Percentiles rank a stretch among this genome's conserved stretches.
These are phyloP conservation scores for Backusella mclennaniae DNA, from an alignment of 192 early-diverging fungal species.

Conservation along the genomic window DNA sequence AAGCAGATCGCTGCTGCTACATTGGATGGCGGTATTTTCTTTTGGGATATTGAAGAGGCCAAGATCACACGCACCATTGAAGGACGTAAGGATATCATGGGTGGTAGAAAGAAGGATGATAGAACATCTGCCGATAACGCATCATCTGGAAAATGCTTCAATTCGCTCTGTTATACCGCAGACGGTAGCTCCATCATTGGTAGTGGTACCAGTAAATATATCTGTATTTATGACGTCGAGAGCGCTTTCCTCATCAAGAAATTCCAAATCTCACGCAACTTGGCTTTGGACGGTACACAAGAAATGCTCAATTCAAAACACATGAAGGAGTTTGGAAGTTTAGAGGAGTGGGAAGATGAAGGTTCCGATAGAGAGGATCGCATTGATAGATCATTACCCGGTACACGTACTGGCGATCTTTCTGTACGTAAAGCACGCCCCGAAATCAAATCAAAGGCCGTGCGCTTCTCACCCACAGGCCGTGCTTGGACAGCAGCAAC, in stretches of 20 bases:
- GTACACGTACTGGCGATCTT: conserved; percentile 83
- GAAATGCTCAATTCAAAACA: conserved; percentile 86
- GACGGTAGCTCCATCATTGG: conserved; percentile 92
- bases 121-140: conserved; percentile 79
- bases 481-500: conserved; percentile 94
- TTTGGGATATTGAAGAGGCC: conserved; percentile 88
- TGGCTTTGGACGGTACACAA: conserved; percentile 90
- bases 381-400: conserved; percentile 79
- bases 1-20: conserved; percentile 84
- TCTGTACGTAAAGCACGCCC: conserved; percentile 75
- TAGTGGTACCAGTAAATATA: conserved; percentile 93
- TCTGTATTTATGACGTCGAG: conserved; percentile 91
- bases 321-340: conserved; percentile 93
- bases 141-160: conserved; percentile 87
- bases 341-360: conserved; percentile 84
- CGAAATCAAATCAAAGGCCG: conserved; percentile 79
- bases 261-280: conserved; percentile 91
- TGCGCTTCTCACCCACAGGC: conserved; percentile 93
- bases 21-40: conserved; percentile 88
- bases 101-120: conserved; percentile 82
- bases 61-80: conserved; percentile 78
- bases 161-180: conserved; percentile 88
- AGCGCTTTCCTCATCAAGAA: conserved; percentile 75
- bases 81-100: conserved; percentile 89
- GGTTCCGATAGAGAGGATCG: conserved; percentile 85